A percentile compares a stretch with the other conserved stretches of the same genome.
Evolutionary conservation across 768 basidiomycete species (phyloP).

Genomic region (Dictyophora rubrovolvata): DNA sequence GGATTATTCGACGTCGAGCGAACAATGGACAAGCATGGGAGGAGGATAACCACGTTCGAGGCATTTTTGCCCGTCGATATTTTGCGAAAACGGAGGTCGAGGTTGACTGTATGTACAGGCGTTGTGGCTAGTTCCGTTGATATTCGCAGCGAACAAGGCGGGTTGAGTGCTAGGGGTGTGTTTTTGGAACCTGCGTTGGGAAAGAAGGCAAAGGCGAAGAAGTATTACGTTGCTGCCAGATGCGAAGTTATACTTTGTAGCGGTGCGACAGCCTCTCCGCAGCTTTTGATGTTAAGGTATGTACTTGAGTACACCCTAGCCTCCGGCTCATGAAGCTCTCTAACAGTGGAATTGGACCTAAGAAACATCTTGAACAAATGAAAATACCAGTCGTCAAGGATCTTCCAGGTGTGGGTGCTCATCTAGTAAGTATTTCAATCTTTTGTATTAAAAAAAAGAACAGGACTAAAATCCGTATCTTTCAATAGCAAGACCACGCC

Average conservation of each 20-base stretch:
- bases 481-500: conserved; percentile 29
- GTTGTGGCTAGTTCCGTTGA: background rate
- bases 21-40: background rate
- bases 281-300: conserved; percentile 29
- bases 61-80: no score
- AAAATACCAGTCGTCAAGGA: conserved; percentile 23
- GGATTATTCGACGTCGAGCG: background rate
- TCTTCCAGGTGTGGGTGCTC: conserved; percentile 25
- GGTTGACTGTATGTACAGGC: background rate
- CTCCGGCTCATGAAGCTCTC: conserved; percentile 4
- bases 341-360: conserved; percentile 33
- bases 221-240: background rate
- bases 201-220: background rate
- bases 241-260: conserved; percentile 24
- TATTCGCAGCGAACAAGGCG: background rate
- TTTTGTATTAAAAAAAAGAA: background rate
- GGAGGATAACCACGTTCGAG: no score
- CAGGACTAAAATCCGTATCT: background rate
- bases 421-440: conserved; percentile 12
- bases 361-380: conserved; percentile 23
- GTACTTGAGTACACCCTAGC: background rate
- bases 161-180: background rate
- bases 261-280: conserved; percentile 32
- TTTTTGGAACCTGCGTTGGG: background rate
- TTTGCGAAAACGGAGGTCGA: background rate